These are phyloP conservation scores for Suillus americanus DNA, from an alignment of 768 basidiomycete genomes.

Conservation along the genomic window DNA sequence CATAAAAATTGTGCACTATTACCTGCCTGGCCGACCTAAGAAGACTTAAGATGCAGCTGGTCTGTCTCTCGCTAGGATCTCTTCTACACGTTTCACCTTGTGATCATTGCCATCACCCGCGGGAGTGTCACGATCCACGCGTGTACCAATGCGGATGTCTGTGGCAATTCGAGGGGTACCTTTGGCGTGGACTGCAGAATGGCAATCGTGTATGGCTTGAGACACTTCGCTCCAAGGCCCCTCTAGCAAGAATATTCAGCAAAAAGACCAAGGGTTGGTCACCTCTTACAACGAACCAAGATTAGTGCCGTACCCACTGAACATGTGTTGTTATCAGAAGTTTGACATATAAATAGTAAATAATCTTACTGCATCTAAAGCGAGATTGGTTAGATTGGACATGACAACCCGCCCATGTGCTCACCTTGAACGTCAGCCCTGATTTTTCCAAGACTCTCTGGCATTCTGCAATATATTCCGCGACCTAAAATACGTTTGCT, in stretches of 20 bases:
- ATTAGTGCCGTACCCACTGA: constrained; percentile 90
- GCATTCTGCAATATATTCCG: constrained; percentile 78
- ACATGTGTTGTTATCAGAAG: constrained; percentile 13
- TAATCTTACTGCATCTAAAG: constrained; percentile 38
- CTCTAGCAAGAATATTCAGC: constrained; percentile 39
- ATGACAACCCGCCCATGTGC: constrained; percentile 12
- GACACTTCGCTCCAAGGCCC: constrained; percentile 86
- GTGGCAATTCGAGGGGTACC: constrained; percentile 81
- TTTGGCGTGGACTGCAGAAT: constrained; percentile 78
- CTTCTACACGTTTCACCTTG: constrained; percentile 81
- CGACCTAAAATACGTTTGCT: constrained; percentile 47
- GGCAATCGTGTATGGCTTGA: constrained; percentile 88
- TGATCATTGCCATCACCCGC: constrained; percentile 71
- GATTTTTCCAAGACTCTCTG: constrained; percentile 80
- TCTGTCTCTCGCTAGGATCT: constrained; percentile 56
- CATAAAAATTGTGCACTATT: background rate
- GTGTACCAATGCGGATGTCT: constrained; percentile 94
- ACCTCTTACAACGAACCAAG: constrained; percentile 46
- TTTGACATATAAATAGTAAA: constrained; percentile 32
- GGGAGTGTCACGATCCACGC: constrained; percentile 63
- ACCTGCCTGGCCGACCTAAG: background rate
- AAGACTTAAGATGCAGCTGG: constrained; percentile 4
- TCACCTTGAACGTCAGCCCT: constrained; percentile 81
- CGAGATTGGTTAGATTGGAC: background rate
- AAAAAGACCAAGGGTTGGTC: background rate